Conservation (phyloP, 805 yeast species). For the Nakazawaea ernobii region DNA sequence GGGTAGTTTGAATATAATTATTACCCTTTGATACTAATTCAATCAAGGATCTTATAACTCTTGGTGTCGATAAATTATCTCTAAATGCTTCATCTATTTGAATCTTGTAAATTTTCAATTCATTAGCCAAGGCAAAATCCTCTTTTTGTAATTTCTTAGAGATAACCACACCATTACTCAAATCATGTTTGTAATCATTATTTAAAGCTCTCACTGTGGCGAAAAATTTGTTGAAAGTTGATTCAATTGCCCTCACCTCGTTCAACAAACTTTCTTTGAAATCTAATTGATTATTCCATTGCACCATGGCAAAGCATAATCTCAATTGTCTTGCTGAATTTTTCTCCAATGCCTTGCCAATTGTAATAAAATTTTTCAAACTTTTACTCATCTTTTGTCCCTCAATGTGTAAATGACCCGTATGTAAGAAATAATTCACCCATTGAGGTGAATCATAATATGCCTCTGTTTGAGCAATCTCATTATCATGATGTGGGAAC, state of each 20-base stretch:
- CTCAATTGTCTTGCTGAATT: constrained; percentile 81
- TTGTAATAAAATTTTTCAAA: constrained; percentile 90
- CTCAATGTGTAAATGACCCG: constrained; percentile 96
- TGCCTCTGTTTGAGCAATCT: constrained; percentile 95
- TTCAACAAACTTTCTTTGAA: constrained; percentile 75
- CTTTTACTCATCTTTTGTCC: constrained; percentile 98
- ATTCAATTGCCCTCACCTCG: constrained; percentile 75
- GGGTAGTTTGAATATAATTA: constrained; percentile 53
- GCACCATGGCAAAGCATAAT: constrained; percentile 82
- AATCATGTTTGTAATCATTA: constrained; percentile 51
- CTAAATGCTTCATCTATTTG: constrained; percentile 75
- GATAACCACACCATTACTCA: constrained; percentile 42
- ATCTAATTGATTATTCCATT: constrained; percentile 91
- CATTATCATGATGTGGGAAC: constrained; percentile 98
- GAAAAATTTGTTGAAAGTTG: constrained; percentile 76
- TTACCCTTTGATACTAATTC: constrained; percentile 71
- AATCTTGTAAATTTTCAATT: constrained; percentile 44
- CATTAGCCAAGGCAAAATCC: constrained; percentile 53
- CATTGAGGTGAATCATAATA: constrained; percentile 85
- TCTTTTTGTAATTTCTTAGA: constrained; percentile 52
- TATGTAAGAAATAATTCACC: constrained; percentile 95
- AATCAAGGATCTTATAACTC: constrained; percentile 56
- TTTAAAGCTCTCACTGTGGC: constrained; percentile 79
- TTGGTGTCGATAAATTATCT: constrained; percentile 82
- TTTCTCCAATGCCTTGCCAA: constrained; percentile 75